Evolutionary conservation across 177 flowering plant genomes (phyloP).

Genomic region (Tripterygium wilfordii): DNA sequence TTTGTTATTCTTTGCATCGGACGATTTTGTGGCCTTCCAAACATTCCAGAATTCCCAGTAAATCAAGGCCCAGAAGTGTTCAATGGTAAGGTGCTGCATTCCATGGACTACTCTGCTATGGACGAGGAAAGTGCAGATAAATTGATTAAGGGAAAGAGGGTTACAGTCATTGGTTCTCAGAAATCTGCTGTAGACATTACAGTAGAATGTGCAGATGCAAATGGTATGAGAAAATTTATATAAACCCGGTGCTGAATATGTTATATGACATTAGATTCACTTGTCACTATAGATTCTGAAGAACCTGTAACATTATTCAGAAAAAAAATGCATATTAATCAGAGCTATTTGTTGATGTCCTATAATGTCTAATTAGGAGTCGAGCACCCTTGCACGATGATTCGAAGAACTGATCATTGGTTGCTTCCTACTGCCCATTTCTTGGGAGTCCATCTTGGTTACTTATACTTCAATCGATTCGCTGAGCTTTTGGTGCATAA

Average conservation of each 20-base stretch:
- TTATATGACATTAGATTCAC: neutral
- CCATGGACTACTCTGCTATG: slow-evolving; percentile 39
- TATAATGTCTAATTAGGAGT: neutral
- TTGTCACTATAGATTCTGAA: neutral
- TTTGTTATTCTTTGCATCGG: slow-evolving; percentile 38
- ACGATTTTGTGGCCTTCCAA: slow-evolving; percentile 25
- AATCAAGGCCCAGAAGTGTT: slow-evolving; percentile 25
- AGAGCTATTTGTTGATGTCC: neutral
- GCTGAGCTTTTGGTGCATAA: neutral
- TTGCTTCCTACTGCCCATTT: neutral
- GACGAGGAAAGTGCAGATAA: slow-evolving; percentile 17
- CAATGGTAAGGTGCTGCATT: slow-evolving; percentile 26
- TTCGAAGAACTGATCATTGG: neutral
- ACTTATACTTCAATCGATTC: neutral
- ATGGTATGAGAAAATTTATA: slow-evolving; percentile 14
- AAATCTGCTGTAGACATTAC: slow-evolving; percentile 42
- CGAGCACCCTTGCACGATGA: neutral
- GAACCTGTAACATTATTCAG: neutral
- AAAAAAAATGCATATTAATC: neutral
- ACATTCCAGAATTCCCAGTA: slow-evolving; percentile 21
- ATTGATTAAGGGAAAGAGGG: slow-evolving; percentile 20
- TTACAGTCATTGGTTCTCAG: slow-evolving; percentile 35
- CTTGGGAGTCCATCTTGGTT: neutral
- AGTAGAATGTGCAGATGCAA: slow-evolving; percentile 19
- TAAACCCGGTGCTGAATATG: neutral